Percentiles rank a stretch among this genome's conserved stretches.
Conservation (phyloP, 306 rosid genomes). For the Dryas alaskensis region DNA sequence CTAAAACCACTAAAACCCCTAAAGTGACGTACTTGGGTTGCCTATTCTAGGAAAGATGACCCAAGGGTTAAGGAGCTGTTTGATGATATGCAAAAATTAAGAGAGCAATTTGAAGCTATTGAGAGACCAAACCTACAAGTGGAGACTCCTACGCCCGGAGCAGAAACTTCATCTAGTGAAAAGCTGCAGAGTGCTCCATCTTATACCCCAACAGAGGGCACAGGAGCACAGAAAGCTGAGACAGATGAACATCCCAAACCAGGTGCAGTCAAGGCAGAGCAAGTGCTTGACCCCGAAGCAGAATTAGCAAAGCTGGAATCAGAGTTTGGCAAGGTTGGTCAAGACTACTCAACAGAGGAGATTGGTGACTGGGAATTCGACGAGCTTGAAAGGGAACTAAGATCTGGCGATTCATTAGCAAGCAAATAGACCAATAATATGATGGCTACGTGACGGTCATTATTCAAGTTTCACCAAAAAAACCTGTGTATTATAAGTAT, state of each 20-base stretch:
- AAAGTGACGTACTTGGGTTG: slow-evolving; percentile 17
- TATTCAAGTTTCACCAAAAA: slow-evolving; percentile 30
- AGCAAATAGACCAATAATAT: slow-evolving; percentile 28
- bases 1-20: background rate
- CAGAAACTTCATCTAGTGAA: slow-evolving; percentile 47
- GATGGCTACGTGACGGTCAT: slow-evolving; percentile 23
- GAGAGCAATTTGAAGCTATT: slow-evolving; percentile 62
- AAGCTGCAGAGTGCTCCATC: slow-evolving; percentile 33
- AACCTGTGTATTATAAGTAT: slow-evolving; percentile 31
- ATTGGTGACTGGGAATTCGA: slow-evolving; percentile 96
- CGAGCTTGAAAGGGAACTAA: slow-evolving; percentile 87
- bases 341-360: slow-evolving; percentile 74
- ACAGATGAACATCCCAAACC: slow-evolving; percentile 38
- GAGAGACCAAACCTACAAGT: slow-evolving; percentile 84
- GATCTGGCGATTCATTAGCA: slow-evolving; percentile 47
- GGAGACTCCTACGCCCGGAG: slow-evolving; percentile 60
- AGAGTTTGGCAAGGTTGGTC: slow-evolving; percentile 77
- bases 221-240: slow-evolving; percentile 30
- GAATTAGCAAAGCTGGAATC: slow-evolving; percentile 89
- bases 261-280: slow-evolving; percentile 43
- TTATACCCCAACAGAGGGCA: slow-evolving; percentile 29
- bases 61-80: slow-evolving; percentile 66
- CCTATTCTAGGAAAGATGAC: slow-evolving; percentile 70
- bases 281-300: slow-evolving; percentile 57
- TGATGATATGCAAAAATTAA: slow-evolving; percentile 60